Evolutionary conservation across 352 stramenopile genomes (phyloP).

Genomic region (Phytophthora uliginosa): DNA sequence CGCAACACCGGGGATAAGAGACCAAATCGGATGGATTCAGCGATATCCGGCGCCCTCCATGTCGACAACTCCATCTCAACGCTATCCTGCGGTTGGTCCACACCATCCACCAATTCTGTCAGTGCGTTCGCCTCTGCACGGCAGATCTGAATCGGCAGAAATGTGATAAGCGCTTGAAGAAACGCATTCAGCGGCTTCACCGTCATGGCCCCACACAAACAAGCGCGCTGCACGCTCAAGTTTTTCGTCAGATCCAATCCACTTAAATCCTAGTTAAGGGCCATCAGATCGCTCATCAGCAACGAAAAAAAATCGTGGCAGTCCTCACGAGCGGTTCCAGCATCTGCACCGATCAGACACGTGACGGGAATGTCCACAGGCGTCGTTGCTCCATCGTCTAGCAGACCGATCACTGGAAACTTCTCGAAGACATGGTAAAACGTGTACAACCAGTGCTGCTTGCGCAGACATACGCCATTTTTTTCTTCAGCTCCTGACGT

Average conservation of each 20-base stretch:
- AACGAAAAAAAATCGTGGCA: conserved; percentile 12
- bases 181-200: neutral
- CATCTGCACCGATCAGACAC: neutral
- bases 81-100: neutral
- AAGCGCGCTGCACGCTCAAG: neutral
- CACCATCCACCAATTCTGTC: conserved; percentile 47
- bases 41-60: conserved; percentile 38
- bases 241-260: conserved; percentile 21
- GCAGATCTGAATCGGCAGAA: conserved; percentile 73
- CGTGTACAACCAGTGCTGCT: conserved; percentile 22
- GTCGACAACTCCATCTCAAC: neutral
- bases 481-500: neutral
- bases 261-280: conserved; percentile 32
- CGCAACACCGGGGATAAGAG: conserved; percentile 40
- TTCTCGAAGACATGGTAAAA: conserved; percentile 62
- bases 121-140: conserved; percentile 58
- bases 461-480: neutral
- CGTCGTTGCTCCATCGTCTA: neutral
- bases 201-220: neutral
- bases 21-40: conserved; percentile 40
- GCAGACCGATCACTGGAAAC: conserved; percentile 38
- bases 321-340: neutral
- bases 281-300: conserved; percentile 33
- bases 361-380: neutral
- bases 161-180: conserved; percentile 40